phyloP scores from a whole-genome alignment of 2,329 filamentous ascomycete genomes.

The Arachnomyces sp. region DNA sequence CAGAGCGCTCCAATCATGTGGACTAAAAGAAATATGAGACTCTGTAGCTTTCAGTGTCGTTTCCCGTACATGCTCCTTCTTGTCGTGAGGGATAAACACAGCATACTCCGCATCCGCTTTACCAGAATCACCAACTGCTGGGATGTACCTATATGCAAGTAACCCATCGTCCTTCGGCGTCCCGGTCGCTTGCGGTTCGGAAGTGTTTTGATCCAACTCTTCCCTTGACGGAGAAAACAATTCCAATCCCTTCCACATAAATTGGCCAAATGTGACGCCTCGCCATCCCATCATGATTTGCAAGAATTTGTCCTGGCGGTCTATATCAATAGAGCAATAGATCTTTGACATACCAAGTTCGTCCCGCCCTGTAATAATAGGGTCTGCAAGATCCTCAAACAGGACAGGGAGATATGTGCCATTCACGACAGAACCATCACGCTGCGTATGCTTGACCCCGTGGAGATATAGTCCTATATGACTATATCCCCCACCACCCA shows the following conservation, averaged over 20 bases:
- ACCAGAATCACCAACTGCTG: slow-evolving; percentile 45
- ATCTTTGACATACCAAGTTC: slow-evolving; percentile 58
- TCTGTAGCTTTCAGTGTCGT: slow-evolving; percentile 21
- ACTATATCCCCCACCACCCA: slow-evolving; percentile 53
- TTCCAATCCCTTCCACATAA: slow-evolving; percentile 30
- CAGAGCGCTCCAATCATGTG: slow-evolving; percentile 46
- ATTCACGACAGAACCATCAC: slow-evolving; percentile 39
- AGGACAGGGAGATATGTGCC: slow-evolving; percentile 52
- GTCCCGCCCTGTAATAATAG: slow-evolving; percentile 53
- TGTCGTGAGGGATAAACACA: slow-evolving; percentile 34
- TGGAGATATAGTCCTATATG: slow-evolving; percentile 56
- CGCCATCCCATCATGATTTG: slow-evolving; percentile 37
- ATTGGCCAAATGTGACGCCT: slow-evolving; percentile 34
- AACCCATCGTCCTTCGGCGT: slow-evolving; percentile 39
- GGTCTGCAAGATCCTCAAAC: slow-evolving; percentile 53
- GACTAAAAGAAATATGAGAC: slow-evolving; percentile 43
- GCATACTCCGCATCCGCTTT: slow-evolving; percentile 50
- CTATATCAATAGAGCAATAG: slow-evolving; percentile 44
- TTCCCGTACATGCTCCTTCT: slow-evolving; percentile 12
- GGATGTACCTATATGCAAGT: slow-evolving; percentile 53
- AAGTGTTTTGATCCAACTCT: too few species aligned
- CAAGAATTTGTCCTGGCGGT: slow-evolving; percentile 29
- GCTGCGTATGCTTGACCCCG: slow-evolving; percentile 50
- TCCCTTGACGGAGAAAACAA: too few species aligned
- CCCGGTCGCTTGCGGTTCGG: too few species aligned